Percentiles rank a stretch among this genome's conserved stretches.
phyloP scores from a whole-genome alignment of 2,329 filamentous ascomycete genomes.

The Colletotrichum eremochloae region DNA sequence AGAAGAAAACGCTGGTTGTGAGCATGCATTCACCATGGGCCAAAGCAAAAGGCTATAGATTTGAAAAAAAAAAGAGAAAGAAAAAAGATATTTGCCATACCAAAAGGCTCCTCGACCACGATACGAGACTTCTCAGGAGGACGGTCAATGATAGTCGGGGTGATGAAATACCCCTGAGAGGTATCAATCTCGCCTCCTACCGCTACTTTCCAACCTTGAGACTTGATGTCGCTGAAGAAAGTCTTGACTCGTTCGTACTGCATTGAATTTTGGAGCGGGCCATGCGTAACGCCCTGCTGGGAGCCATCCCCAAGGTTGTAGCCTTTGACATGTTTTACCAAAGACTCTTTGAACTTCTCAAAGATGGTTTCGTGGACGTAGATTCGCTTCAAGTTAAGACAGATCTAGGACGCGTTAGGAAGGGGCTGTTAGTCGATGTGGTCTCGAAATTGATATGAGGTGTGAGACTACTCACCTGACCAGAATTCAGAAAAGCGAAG shows the following conservation, averaged over 20 bases:
- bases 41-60: too few species aligned
- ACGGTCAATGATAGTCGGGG: slow-evolving; percentile 25
- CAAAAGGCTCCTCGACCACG: slow-evolving; percentile 24
- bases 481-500: slow-evolving; percentile 25
- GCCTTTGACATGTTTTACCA: slow-evolving; percentile 45
- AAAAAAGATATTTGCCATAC: neutral
- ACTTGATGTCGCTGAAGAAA: slow-evolving; percentile 32
- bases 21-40: neutral
- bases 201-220: slow-evolving; percentile 33
- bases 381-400: slow-evolving; percentile 46
- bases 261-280: slow-evolving; percentile 74
- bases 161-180: slow-evolving; percentile 27
- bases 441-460: neutral
- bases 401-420: slow-evolving; percentile 2
- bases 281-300: slow-evolving; percentile 49
- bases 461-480: neutral
- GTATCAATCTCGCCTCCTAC: slow-evolving; percentile 22
- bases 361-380: slow-evolving; percentile 36
- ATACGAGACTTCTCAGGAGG: slow-evolving; percentile 28
- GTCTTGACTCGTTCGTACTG: slow-evolving; percentile 59
- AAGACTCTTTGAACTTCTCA: slow-evolving; percentile 15
- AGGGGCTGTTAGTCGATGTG: neutral
- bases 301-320: slow-evolving; percentile 61
- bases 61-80: too few species aligned
- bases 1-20: neutral